phyloP scores from a whole-genome alignment of 2,329 filamentous ascomycete species.

The Fusarium agapanthi region DNA sequence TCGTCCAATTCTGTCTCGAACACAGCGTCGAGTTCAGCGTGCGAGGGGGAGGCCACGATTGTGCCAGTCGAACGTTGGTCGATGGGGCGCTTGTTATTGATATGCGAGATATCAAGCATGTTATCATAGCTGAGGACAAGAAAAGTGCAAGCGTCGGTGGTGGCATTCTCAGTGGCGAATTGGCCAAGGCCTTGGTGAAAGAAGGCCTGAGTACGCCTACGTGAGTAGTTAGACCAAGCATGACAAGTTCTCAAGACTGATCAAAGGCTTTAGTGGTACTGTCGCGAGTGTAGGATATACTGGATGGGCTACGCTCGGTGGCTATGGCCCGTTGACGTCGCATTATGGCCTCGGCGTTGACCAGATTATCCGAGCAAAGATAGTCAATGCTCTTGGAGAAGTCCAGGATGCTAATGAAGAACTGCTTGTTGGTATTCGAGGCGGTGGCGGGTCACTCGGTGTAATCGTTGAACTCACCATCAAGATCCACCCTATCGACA shows the following conservation, averaged over 20 bases:
- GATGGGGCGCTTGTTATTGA: constrained; percentile 10
- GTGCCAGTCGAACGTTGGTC: not conserved
- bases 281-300: constrained; percentile 10
- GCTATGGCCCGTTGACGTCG: not conserved
- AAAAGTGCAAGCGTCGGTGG: not conserved
- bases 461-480: constrained; percentile 5
- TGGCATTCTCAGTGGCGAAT: not conserved
- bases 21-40: not conserved
- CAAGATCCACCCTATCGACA: not conserved
- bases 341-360: constrained; percentile 8
- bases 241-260: accelerated
- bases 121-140: not conserved
- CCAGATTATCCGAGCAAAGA: constrained; percentile 10
- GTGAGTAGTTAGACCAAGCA: accelerated
- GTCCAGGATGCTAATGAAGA: constrained; percentile 3
- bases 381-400: not conserved
- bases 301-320: constrained; percentile 18
- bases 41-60: constrained; percentile 14
- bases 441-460: constrained; percentile 2
- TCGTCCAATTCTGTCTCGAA: not conserved
- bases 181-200: not conserved
- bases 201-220: not conserved
- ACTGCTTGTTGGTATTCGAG: constrained; percentile 3
- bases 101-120: constrained; percentile 24
- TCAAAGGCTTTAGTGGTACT: accelerated